Conservation (phyloP, 2,329 filamentous ascomycete genomes). For the Bertia moriformis region DNA sequence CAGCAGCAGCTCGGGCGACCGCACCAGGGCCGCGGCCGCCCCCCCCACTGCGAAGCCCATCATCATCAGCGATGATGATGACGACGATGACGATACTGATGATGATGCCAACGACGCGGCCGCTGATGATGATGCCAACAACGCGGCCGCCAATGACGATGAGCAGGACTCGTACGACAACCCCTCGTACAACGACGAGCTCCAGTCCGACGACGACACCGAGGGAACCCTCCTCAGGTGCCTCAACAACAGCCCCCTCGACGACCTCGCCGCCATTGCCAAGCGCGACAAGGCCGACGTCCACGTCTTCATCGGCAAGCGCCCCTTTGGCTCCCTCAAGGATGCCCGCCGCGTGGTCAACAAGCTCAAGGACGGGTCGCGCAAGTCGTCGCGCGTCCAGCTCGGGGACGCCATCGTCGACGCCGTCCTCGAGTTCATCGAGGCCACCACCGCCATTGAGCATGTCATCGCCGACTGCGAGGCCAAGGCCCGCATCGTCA, state of each 20-base stretch:
- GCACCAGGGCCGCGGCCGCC: constrained; percentile 9
- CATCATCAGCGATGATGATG: constrained; percentile 20
- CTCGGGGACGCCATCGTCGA: constrained; percentile 51
- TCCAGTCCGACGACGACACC: too few species aligned
- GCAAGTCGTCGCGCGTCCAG: constrained; percentile 26
- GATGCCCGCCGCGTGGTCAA: constrained; percentile 34
- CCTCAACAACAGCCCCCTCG: constrained; percentile 64
- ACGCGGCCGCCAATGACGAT: too few species aligned
- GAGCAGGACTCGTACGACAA: constrained; percentile 4
- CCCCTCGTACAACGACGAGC: too few species aligned
- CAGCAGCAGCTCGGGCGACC: constrained; percentile 3
- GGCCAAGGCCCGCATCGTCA: constrained; percentile 44
- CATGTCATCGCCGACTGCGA: constrained; percentile 67
- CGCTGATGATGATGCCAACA: constrained; percentile 2
- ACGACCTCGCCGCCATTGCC: constrained; percentile 71
- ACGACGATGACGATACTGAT: constrained; percentile 3
- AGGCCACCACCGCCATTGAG: constrained; percentile 71
- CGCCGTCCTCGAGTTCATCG: constrained; percentile 57
- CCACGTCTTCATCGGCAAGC: constrained; percentile 52
- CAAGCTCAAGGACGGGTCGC: constrained; percentile 33
- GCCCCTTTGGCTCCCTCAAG: constrained; percentile 46
- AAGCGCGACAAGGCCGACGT: constrained; percentile 58
- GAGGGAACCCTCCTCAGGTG: constrained; percentile 64
- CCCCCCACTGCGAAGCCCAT: too few species aligned
- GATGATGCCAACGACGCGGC: constrained; percentile 3